Evolutionary conservation across 2,329 filamentous ascomycete species (phyloP), one percentile per base, ranked within the genome.

Genomic region (Penicillium fuscoglaucum): DNA sequence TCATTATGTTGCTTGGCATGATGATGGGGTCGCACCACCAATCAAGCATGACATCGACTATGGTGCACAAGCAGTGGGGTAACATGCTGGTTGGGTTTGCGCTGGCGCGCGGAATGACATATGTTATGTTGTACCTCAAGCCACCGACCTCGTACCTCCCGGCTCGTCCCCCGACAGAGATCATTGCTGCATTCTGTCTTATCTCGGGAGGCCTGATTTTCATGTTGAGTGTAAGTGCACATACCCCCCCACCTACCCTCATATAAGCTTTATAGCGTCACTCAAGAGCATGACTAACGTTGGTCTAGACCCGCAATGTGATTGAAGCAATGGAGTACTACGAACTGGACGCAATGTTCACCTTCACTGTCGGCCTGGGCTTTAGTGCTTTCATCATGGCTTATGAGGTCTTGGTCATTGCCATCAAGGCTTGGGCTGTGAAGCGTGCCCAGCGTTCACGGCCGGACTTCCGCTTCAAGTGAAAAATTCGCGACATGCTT

Each of bases 11-110:
- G 0, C 81, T 97, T 1, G 95, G 95, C 35, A 85, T 93, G 72
- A 95, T 96, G 90, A 98, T 98, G 93, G 89, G 89, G 70, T 91
- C 90, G 28, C 93, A 98, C 75, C 90, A 93, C 59, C 93, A 96
- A 73, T 74, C 81, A 29, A 90, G 87, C 59, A 91, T 91, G 88
- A 83, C 92, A 47, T 93, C 91, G 10, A 90, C 87, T 65, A 96
- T 95, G 90, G 84, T 98, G 49, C 93, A 98, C 78, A 88, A 88
- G 71, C 93, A 97, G 75, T 98, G 93, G 93, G 93, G 93, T 28
- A 87, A 87, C 68, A 83, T 98, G 65, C 83, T 98, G 53, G 83
- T 90, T 47, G 91, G 88, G 28, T 93, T 91, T 55, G 88, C 92
- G 0, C 82, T 96, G 58, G 87, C 91, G 26, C 86, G 93, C 47